Evolutionary conservation across 352 stramenopile genomes (phyloP), one percentile per base, ranked within the genome.

Genomic region (Globisporangium recalcitrans): DNA sequence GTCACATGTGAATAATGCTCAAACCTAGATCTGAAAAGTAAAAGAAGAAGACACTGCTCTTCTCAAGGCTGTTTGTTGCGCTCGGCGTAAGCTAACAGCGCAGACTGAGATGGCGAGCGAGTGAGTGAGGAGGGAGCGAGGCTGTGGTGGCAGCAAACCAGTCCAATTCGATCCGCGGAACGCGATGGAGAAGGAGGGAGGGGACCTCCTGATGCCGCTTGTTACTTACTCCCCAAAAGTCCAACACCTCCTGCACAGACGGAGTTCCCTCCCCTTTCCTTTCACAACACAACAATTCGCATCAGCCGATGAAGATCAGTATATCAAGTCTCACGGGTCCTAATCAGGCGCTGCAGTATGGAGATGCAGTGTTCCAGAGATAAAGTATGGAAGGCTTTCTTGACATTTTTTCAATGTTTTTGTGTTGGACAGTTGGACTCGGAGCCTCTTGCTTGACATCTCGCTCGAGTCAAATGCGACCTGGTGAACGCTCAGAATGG

Each of bases 391-490:
- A 3, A 51, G 44, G n/a, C 19, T 27, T 16, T 19, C 6, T 46
- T 46, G 38, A 46, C 16, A 22, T 46, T 22, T 44, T 8, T n/a
- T 2, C 13, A n/a, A 31, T 44, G 38, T 24, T 24, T 27, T 51
- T 51, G 44, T 27, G 44, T 51, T 51, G 21, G 44, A 51, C 44
- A 51, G 44, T 51, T 51, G 10, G 44, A 51, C 44, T 49, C 42
- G n/a, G n/a, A 22, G 19, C n/a, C 10, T 14, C n/a, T 22, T n/a
- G 8, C 36, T 21, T 46, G 16, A 22, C 38, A 46, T 16, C 14
- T 44, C n/a, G n/a, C n/a, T n/a, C n/a, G n/a, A n/a, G n/a, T n/a
- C 38, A 46, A 46, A 46, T 46, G 16, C 38, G 38, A 46, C 16
- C 38, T 46, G 38, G 38, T 16, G 22, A 44, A n/a, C 2, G 38